Percentiles rank a stretch among this genome's conserved stretches.
Conservation (phyloP, 1,284 basidiomycete genomes). For the Puccinia polysora region DNA sequence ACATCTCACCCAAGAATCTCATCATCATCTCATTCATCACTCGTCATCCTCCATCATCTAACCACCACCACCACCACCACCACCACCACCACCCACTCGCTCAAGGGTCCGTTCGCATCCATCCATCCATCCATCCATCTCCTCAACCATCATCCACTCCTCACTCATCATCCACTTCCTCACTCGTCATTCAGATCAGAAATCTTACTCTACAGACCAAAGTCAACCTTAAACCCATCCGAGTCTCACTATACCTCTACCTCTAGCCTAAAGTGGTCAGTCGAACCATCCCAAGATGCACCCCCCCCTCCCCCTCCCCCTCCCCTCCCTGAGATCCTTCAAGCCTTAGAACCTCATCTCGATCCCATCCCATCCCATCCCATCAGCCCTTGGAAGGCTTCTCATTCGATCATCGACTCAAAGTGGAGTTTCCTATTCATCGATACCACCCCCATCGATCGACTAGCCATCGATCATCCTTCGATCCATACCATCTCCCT, state of each 20-base stretch:
- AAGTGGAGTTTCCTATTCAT: conserved; percentile 41
- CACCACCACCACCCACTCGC: too few species aligned
- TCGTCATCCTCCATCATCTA: neutral
- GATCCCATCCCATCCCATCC: too few species aligned
- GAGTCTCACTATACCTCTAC: conserved; percentile 6
- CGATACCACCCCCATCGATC: neutral
- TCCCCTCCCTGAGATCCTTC: neutral
- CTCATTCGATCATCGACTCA: neutral
- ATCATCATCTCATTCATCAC: conserved; percentile 44
- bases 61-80: too few species aligned
- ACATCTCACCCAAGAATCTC: neutral
- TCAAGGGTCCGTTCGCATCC: conserved; percentile 19
- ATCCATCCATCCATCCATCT: neutral
- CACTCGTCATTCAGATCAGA: conserved; percentile 8
- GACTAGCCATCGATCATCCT: neutral
- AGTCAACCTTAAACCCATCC: neutral
- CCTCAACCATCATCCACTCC: neutral
- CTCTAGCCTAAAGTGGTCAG: conserved; percentile 17
- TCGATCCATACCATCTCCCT: too few species aligned
- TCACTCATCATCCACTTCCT: neutral
- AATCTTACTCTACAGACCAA: conserved; percentile 40
- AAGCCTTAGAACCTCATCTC: too few species aligned
- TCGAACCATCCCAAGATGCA: too few species aligned
- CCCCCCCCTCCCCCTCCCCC: neutral
- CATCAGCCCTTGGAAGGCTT: too few species aligned